phyloP scores from a whole-genome alignment of 2,329 filamentous ascomycete genomes.

The Calonectria naviculata region DNA sequence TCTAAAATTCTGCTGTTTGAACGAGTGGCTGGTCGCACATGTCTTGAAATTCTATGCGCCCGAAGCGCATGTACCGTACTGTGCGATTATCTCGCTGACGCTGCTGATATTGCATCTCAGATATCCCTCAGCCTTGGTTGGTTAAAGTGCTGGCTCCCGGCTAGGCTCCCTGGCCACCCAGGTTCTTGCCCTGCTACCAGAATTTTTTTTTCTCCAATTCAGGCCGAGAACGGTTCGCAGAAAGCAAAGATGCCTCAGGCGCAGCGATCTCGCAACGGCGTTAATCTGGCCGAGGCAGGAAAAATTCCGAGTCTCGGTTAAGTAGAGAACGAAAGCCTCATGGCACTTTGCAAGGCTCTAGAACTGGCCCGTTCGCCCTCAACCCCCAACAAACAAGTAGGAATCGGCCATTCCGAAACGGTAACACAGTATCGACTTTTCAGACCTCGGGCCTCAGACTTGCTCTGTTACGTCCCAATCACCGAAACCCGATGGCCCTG shows the following conservation, averaged over 20 bases:
- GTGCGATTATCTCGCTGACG: neutral
- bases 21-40: neutral
- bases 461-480: neutral
- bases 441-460: constrained; percentile 5
- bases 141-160: neutral
- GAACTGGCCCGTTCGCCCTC: neutral
- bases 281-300: neutral
- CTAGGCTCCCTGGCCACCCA: neutral
- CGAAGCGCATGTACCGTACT: neutral
- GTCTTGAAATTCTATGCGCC: neutral
- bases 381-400: constrained; percentile 14
- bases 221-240: constrained; percentile 22
- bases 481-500: constrained; percentile 8
- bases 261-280: neutral
- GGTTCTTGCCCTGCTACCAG: constrained; percentile 9
- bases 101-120: constrained; percentile 2
- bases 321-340: neutral
- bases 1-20: neutral
- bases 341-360: neutral
- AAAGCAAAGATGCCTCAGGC: constrained; percentile 25
- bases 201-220: neutral
- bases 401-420: constrained; percentile 1
- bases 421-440: neutral
- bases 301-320: neutral
- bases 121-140: constrained; percentile 25